Evolutionary conservation across 495 filamentous ascomycete genomes (phyloP), one percentile per base, ranked within the genome.

Genomic region (Aspergillus nidulans): DNA sequence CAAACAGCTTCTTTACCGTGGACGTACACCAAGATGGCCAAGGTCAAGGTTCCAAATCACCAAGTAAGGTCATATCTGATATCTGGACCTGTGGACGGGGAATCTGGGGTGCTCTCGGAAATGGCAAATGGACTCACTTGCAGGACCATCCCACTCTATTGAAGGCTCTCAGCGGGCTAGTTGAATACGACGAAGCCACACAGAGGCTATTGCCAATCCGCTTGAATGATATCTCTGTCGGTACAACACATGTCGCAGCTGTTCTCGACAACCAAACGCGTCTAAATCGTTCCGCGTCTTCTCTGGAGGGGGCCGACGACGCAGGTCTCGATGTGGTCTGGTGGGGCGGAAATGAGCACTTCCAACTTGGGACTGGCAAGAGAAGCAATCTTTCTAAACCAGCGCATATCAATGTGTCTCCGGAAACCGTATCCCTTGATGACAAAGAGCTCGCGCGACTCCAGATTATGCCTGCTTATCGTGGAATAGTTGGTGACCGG

Each of bases 271-370:
- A 96, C 63, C 76, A 86, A 19, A 85, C 88, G 2, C 79, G 84
- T 49, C 63, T 90, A 34, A 61, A 57, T 13, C 65, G 75, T 4
- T 71, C 69, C n/a, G 70, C 68, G 15, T 68, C 69, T 10, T 63
- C 74, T 6, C 64, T 71, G 6, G 77, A 73, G 10, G 77, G 79
- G 4, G 75, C 74, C 4, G 81, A 84, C 45, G 84, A 86, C 55
- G 96, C 81, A 77, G 92, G 92, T 47, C 83, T 84, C 8, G 94
- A 97, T 68, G 84, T 88, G 2, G 65, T 97, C 6, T 95, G 86
- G 80, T 98, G 92, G 89, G 94, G 94, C 58, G 89, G 88, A 34
- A 98, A 97, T 62, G 92, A 98, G 72, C 80, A 83, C 57, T 96
- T 88, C 64, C 94, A 98, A 65, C 81, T 98, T 16, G 94, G 94